phyloP scores from a whole-genome alignment of 202 grass and related monocot genomes.

The Panicum hallii region DNA sequence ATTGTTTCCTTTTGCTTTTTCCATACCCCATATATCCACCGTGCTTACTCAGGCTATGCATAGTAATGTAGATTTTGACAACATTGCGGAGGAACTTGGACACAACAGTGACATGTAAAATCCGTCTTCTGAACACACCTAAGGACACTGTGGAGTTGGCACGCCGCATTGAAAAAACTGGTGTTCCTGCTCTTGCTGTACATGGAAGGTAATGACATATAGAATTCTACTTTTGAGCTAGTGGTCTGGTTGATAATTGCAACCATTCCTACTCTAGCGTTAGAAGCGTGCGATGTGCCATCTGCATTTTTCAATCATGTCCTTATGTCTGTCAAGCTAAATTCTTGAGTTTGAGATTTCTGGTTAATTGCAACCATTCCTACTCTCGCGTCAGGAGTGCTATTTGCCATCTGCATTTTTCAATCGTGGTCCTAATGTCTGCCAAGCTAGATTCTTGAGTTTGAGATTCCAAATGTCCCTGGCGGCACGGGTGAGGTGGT shows the following conservation, averaged over 20 bases:
- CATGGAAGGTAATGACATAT: constrained; percentile 74
- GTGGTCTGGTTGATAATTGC: neutral
- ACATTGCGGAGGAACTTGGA: constrained; percentile 84
- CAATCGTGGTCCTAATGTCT: neutral
- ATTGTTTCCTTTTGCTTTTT: constrained; percentile 40
- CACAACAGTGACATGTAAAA: constrained; percentile 87
- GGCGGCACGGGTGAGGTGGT: neutral
- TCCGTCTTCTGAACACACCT: constrained; percentile 77
- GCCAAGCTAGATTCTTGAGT: neutral
- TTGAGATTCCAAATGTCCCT: neutral
- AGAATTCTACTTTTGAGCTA: constrained; percentile 29
- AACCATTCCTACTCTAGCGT: constrained; percentile 16
- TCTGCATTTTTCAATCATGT: constrained; percentile 30
- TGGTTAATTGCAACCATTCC: constrained; percentile 1
- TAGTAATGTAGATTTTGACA: constrained; percentile 88
- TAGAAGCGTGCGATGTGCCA: constrained; percentile 18
- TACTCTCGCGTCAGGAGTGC: constrained; percentile 14
- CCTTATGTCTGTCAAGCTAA: neutral
- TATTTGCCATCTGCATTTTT: constrained; percentile 36
- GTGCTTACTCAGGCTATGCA: constrained; percentile 41
- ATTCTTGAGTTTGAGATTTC: neutral
- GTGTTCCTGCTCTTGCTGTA: constrained; percentile 86
- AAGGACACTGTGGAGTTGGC: constrained; percentile 85
- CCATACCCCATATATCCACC: constrained; percentile 13
- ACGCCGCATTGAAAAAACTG: constrained; percentile 85